Base-by-base conservation (phyloP, 2,329 filamentous ascomycete genomes). In the Penicillium olsonii region DNA sequence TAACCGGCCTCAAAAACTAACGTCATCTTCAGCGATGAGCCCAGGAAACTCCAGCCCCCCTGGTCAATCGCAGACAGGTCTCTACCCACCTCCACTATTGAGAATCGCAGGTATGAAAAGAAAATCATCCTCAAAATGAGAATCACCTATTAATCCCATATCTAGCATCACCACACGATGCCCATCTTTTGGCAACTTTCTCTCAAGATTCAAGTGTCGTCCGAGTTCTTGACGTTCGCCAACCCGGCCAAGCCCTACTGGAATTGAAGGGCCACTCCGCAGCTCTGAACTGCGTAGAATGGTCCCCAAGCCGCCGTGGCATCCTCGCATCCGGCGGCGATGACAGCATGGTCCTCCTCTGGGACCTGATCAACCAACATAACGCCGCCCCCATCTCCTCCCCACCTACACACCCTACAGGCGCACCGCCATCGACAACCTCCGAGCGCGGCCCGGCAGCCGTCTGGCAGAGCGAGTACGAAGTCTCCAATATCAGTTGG, bases 171-270 rank as follows among this genome's bases (percentile, higher is more conserved):
- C 94, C 94, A 1, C 92, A 97, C 64, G 94, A 99, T 70, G 88
- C 90, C 6, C 92, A 99, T 68, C 84, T 99, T 27, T 83, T 99
- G 29, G 92, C 92, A n/a, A 99, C 94, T 0, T 97, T 99, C 69
- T 92, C 94, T 15, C 87, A 91, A 65, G 94, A 97, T 68, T 95
- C 90, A 4, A 92, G 87, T 62, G 78, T 95, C 27, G 92, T 99
- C 66, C 90, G 94, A 40, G 95, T 99, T 46, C 84, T 99, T 24
- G 94, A 99, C 65, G 92, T 97, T 3, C 87, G 94, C 41, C 94
- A 99, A 72, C 94, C 94, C 0, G 94, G 94, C 5, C 94, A 96
- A 71, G 94, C 94, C 2, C 81, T 99, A 4, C 83, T 99, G 20
- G 94, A 99, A 69, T 84, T 99, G 31, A 89, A 89, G 40, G 94